Conservation (phyloP, 2,329 filamentous ascomycete genomes). For the Aureobasidium sp. region DNA sequence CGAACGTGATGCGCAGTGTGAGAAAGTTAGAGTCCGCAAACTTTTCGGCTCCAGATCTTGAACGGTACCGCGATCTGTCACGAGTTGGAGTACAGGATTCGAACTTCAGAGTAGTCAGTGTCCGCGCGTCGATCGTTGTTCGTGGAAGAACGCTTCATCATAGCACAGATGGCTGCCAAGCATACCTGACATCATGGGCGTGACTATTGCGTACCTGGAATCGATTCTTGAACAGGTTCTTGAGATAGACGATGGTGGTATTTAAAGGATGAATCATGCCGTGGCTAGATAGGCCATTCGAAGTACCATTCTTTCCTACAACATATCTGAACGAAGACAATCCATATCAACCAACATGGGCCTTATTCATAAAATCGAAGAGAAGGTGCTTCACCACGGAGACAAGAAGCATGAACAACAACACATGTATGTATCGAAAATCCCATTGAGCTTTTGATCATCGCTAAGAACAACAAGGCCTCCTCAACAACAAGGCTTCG, state of each 20-base stretch:
- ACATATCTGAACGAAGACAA: too few relatives aligned
- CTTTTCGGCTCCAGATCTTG: too few relatives aligned
- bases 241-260: not conserved
- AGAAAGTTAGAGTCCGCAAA: too few relatives aligned
- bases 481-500: not conserved
- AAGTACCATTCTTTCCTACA: too few relatives aligned
- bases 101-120: not conserved
- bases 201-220: not conserved
- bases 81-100: too few relatives aligned
- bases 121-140: not conserved
- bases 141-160: not conserved
- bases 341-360: constrained; percentile 2
- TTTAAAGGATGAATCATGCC: not conserved
- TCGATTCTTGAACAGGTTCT: not conserved
- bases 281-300: too few relatives aligned
- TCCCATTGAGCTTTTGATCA: not conserved
- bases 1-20: too few relatives aligned
- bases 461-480: not conserved
- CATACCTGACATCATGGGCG: not conserved
- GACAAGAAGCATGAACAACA: constrained; percentile 9
- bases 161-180: not conserved
- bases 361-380: constrained; percentile 14
- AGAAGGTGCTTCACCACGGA: constrained; percentile 14
- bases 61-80: too few relatives aligned
- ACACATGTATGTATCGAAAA: not conserved